These are phyloP conservation scores for Paraleonurus japonicus DNA, from an alignment of 257 asterid genomes.

Conservation along the genomic window DNA sequence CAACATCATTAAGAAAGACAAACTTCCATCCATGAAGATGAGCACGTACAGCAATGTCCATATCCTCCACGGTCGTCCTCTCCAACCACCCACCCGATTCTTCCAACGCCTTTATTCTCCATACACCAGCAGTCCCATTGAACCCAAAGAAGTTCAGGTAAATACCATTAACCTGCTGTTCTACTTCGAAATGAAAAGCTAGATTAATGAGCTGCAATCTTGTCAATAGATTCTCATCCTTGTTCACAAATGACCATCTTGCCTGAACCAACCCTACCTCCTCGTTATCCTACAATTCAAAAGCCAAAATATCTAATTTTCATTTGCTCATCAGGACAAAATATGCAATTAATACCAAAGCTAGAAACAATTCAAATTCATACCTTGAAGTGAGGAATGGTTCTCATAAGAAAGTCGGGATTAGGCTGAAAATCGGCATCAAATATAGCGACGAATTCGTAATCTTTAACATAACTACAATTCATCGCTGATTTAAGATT, in stretches of 20 bases:
- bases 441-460: constrained; percentile 56
- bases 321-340: not conserved
- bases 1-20: constrained; percentile 78
- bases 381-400: constrained; percentile 73
- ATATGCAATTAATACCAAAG: not conserved
- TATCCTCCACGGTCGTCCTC: constrained; percentile 89
- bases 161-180: constrained; percentile 86
- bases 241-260: constrained; percentile 93
- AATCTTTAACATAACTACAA: constrained; percentile 61
- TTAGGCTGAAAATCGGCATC: constrained; percentile 60
- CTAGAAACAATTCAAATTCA: not conserved
- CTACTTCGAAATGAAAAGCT: constrained; percentile 92
- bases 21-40: constrained; percentile 96
- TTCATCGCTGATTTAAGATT: constrained; percentile 55
- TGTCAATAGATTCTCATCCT: constrained; percentile 81
- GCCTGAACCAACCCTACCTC: constrained; percentile 94
- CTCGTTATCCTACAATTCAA: constrained; percentile 68
- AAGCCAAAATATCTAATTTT: not conserved
- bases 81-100: constrained; percentile 95
- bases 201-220: constrained; percentile 75
- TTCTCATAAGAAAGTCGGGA: constrained; percentile 42
- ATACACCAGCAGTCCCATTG: constrained; percentile 93
- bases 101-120: constrained; percentile 91
- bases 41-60: constrained; percentile 94
- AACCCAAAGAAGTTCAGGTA: constrained; percentile 84